phyloP scores from a whole-genome alignment of 352 stramenopile genomes.

The Phytophthora boehmeriae region DNA sequence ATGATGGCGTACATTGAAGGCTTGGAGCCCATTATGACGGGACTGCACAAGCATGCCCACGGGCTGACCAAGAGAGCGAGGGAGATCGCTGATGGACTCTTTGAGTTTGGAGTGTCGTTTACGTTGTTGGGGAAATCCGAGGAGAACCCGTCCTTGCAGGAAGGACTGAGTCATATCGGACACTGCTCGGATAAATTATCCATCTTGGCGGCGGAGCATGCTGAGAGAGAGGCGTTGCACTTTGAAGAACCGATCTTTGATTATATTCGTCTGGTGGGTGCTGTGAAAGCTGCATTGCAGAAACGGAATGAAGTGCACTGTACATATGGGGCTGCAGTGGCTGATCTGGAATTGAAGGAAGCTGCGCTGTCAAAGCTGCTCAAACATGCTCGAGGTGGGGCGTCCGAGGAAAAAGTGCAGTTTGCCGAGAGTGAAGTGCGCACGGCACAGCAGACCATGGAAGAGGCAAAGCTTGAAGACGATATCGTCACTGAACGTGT shows the following conservation, averaged over 20 bases:
- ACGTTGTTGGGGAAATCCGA: slow-evolving; percentile 94
- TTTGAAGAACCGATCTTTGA: slow-evolving; percentile 97
- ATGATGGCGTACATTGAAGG: slow-evolving; percentile 96
- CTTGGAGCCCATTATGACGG: slow-evolving; percentile 95
- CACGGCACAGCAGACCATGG: slow-evolving; percentile 83
- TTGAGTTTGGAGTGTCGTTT: slow-evolving; percentile 97
- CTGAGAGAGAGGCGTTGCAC: slow-evolving; percentile 90
- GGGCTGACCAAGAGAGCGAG: slow-evolving; percentile 93
- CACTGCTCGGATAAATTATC: slow-evolving; percentile 93
- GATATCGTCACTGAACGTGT: slow-evolving; percentile 94
- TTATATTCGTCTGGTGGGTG: slow-evolving; percentile 96
- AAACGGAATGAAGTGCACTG: slow-evolving; percentile 93
- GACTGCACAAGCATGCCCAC: slow-evolving; percentile 94
- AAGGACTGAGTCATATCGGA: slow-evolving; percentile 92
- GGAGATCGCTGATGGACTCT: slow-evolving; percentile 96
- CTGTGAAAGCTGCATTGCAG: slow-evolving; percentile 93
- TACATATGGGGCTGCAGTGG: slow-evolving; percentile 86
- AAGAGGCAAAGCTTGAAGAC: slow-evolving; percentile 93
- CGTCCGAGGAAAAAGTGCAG: slow-evolving; percentile 87
- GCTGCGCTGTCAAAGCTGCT: slow-evolving; percentile 59
- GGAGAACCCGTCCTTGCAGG: slow-evolving; percentile 92
- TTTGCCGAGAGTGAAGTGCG: slow-evolving; percentile 80
- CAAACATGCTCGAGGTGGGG: slow-evolving; percentile 56
- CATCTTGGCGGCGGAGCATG: slow-evolving; percentile 91
- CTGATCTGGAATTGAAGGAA: slow-evolving; percentile 89